Percentiles rank a stretch among this genome's conserved stretches.
Evolutionary conservation across 306 rosid species (phyloP).

Genomic region (Casuarina equisetifolia): DNA sequence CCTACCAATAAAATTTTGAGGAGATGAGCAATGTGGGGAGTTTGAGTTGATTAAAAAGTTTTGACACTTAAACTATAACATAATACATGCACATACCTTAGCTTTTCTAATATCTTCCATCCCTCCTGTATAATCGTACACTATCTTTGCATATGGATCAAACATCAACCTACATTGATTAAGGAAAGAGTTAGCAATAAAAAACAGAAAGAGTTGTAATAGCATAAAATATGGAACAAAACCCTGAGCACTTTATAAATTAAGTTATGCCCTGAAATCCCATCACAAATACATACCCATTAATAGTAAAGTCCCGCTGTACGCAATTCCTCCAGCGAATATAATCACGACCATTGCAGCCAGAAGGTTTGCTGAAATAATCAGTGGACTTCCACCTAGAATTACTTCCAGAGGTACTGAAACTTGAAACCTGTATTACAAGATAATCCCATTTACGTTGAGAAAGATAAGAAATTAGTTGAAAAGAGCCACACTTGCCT

Average conservation of each 20-base stretch:
- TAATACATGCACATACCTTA: conserved; percentile 53
- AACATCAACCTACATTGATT: conserved; percentile 71
- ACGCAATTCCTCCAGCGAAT: conserved; percentile 84
- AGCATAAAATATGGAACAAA: not conserved
- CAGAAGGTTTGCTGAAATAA: conserved; percentile 40
- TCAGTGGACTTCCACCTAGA: conserved; percentile 20
- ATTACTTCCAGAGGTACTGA: conserved; percentile 48
- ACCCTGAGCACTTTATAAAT: not conserved
- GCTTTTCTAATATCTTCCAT: conserved; percentile 66
- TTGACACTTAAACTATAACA: conserved; percentile 16
- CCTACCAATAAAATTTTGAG: conserved; percentile 50
- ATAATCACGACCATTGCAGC: conserved; percentile 62
- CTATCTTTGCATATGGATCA: conserved; percentile 65
- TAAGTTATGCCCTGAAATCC: not conserved
- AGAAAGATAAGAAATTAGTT: conserved; percentile 9
- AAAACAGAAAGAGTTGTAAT: not conserved
- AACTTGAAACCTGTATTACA: conserved; percentile 72
- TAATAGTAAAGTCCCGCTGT: conserved; percentile 85
- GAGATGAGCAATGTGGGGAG: conserved; percentile 29
- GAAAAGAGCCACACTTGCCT: not conserved
- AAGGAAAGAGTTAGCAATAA: conserved; percentile 10
- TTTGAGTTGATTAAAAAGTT: conserved; percentile 1
- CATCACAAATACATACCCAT: conserved; percentile 47
- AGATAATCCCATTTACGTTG: conserved; percentile 14
- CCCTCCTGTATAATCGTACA: conserved; percentile 87